Evolutionary conservation across 2,329 filamentous ascomycete genomes (phyloP).

Genomic region (Pseudogymnoascus sp.): DNA sequence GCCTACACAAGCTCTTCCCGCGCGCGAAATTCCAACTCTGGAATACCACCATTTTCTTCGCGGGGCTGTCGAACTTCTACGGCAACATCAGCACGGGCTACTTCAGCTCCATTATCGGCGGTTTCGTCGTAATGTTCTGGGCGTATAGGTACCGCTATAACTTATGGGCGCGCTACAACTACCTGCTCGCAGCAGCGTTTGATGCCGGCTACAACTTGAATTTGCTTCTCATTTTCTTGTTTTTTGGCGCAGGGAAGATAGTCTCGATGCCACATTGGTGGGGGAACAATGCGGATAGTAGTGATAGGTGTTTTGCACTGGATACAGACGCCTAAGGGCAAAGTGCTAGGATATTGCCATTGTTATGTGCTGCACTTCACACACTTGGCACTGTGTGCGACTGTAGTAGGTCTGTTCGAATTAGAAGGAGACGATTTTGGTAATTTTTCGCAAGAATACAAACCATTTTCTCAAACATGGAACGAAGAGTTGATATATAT

Average conservation of each 20-base stretch:
- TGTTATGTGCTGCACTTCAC: background rate
- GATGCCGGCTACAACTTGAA: slow-evolving; percentile 56
- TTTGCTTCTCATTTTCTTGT: slow-evolving; percentile 52
- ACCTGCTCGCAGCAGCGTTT: slow-evolving; percentile 52
- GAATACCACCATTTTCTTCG: slow-evolving; percentile 57
- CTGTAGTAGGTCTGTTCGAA: background rate
- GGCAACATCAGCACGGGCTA: slow-evolving; percentile 55
- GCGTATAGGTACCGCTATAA: slow-evolving; percentile 47
- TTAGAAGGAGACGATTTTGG: background rate
- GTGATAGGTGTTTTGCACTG: slow-evolving; percentile 52
- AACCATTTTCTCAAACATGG: background rate
- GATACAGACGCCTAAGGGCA: slow-evolving; percentile 15
- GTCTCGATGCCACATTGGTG: slow-evolving; percentile 56
- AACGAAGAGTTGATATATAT: background rate
- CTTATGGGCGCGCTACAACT: slow-evolving; percentile 53
- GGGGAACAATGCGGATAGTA: slow-evolving; percentile 48
- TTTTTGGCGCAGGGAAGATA: slow-evolving; percentile 48
- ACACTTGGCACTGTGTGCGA: background rate
- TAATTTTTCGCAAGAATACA: background rate
- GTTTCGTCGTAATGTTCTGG: slow-evolving; percentile 53
- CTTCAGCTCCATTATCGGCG: slow-evolving; percentile 48
- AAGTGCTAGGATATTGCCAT: background rate
- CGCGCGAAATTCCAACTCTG: slow-evolving; percentile 43
- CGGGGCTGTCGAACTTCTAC: slow-evolving; percentile 46
- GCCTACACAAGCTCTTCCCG: slow-evolving; percentile 45